These are phyloP conservation scores for Salix caprea DNA, from an alignment of 345 rosid species.

Conservation along the genomic window DNA sequence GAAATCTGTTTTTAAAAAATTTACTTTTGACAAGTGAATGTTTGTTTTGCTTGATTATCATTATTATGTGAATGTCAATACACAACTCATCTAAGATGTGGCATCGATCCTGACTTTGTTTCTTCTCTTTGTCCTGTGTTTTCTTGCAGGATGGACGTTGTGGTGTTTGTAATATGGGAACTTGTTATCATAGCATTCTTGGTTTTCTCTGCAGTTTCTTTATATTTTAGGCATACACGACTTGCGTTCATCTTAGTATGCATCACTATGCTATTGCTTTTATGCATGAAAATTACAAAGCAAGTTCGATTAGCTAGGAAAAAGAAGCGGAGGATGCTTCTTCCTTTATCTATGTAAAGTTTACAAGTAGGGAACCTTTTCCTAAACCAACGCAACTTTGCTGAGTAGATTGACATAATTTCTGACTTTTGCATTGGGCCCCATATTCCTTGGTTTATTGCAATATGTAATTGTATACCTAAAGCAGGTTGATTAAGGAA, in stretches of 20 bases:
- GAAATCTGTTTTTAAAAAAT: neutral
- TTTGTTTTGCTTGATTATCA: neutral
- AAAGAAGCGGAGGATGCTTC: constrained; percentile 96
- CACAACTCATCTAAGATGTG: neutral
- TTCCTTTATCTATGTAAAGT: constrained; percentile 83
- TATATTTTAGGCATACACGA: constrained; percentile 66
- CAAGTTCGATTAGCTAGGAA: constrained; percentile 74
- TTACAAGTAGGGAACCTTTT: neutral
- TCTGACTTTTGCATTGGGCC: constrained; percentile 9
- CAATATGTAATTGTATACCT: constrained; percentile 10
- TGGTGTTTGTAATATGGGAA: constrained; percentile 88
- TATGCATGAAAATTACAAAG: constrained; percentile 84
- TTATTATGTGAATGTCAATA: neutral
- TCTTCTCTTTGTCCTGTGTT: neutral
- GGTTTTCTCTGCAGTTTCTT: constrained; percentile 89
- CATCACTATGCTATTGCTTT: constrained; percentile 61
- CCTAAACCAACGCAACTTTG: constrained; percentile 12
- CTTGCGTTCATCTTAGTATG: constrained; percentile 72
- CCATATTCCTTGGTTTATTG: constrained; percentile 4
- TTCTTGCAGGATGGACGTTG: constrained; percentile 87
- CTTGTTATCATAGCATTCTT: constrained; percentile 77
- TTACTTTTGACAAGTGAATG: neutral
- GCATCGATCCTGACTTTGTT: neutral
- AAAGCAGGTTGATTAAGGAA: constrained; percentile 15
- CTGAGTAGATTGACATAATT: constrained; percentile 20